A percentile compares a stretch with the other conserved stretches of the same genome.
These are phyloP conservation scores for Bipolaris zeicola DNA, from an alignment of 2,329 filamentous ascomycete species.

Conservation along the genomic window DNA sequence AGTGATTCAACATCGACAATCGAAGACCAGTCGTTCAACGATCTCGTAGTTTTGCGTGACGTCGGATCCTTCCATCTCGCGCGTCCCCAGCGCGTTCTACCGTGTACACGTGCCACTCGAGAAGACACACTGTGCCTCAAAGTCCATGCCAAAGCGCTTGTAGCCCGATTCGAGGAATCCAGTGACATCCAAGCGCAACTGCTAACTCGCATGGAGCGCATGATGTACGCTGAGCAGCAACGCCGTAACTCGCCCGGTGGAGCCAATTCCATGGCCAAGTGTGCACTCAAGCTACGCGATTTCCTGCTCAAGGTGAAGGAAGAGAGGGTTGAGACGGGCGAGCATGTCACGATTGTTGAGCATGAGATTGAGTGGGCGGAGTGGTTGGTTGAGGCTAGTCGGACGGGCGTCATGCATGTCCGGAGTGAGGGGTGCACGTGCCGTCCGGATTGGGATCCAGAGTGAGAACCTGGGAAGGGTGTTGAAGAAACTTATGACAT, in stretches of 20 bases:
- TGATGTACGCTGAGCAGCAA: constrained; percentile 19
- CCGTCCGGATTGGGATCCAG: constrained; percentile 30
- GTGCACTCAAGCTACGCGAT: constrained; percentile 24
- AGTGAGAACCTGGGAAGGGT: not conserved
- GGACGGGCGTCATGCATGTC: constrained; percentile 38
- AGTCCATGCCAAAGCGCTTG: constrained; percentile 19
- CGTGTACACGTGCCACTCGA: constrained; percentile 33
- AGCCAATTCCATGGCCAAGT: constrained; percentile 6
- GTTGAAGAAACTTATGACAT: not conserved
- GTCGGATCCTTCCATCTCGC: constrained; percentile 26
- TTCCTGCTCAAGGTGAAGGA: constrained; percentile 23
- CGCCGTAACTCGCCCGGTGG: not conserved
- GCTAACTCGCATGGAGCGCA: constrained; percentile 29
- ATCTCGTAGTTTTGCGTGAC: constrained; percentile 32
- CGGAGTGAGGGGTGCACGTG: constrained; percentile 33
- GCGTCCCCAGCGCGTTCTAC: constrained; percentile 19
- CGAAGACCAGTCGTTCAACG: constrained; percentile 25
- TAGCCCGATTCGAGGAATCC: constrained; percentile 27
- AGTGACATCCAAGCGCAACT: constrained; percentile 22
- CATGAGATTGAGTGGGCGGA: constrained; percentile 40
- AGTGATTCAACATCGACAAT: constrained; percentile 2
- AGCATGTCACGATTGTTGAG: constrained; percentile 23
- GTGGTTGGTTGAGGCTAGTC: constrained; percentile 35
- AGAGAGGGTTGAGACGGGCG: constrained; percentile 31
- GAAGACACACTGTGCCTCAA: constrained; percentile 29